Conservation (phyloP, 2,329 filamentous ascomycete species). For the Colletotrichum sp. region DNA sequence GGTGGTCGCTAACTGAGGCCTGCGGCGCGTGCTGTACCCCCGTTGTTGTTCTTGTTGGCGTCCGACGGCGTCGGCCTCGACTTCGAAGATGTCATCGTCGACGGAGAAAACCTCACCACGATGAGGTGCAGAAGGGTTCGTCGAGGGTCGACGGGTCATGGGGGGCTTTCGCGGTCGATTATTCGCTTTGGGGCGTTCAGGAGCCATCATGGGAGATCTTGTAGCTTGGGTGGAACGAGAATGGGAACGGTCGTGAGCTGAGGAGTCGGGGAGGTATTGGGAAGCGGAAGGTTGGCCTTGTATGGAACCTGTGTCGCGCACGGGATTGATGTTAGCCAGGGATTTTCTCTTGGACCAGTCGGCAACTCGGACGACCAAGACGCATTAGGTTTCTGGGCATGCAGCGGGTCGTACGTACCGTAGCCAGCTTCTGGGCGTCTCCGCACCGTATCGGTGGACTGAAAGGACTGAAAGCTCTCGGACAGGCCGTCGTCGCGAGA, state of each 20-base stretch:
- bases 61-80: slow-evolving; percentile 67
- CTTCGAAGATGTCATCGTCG: slow-evolving; percentile 84
- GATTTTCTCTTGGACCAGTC: slow-evolving; percentile 10
- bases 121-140: slow-evolving; percentile 73
- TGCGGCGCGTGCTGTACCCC: slow-evolving; percentile 36
- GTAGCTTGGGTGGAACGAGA: slow-evolving; percentile 37
- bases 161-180: slow-evolving; percentile 72
- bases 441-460: slow-evolving; percentile 66
- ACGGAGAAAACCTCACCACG: slow-evolving; percentile 89
- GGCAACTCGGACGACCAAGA: slow-evolving; percentile 18
- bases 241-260: slow-evolving; percentile 42
- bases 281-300: slow-evolving; percentile 17
- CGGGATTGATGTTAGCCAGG: slow-evolving; percentile 11
- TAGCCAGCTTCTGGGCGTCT: slow-evolving; percentile 61
- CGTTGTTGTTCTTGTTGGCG: slow-evolving; percentile 44
- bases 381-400: slow-evolving; percentile 15
- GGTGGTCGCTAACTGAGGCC: slow-evolving; percentile 34
- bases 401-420: slow-evolving; percentile 48
- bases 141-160: slow-evolving; percentile 76
- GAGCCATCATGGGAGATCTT: slow-evolving; percentile 50
- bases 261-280: slow-evolving; percentile 39
- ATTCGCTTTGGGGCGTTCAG: slow-evolving; percentile 54
- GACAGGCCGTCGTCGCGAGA: slow-evolving; percentile 50
- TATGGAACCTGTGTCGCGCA: slow-evolving; percentile 18
- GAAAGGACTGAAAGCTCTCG: slow-evolving; percentile 63